Evolutionary conservation across 495 filamentous ascomycete species (phyloP).

Genomic region (Aspergillus diversus): DNA sequence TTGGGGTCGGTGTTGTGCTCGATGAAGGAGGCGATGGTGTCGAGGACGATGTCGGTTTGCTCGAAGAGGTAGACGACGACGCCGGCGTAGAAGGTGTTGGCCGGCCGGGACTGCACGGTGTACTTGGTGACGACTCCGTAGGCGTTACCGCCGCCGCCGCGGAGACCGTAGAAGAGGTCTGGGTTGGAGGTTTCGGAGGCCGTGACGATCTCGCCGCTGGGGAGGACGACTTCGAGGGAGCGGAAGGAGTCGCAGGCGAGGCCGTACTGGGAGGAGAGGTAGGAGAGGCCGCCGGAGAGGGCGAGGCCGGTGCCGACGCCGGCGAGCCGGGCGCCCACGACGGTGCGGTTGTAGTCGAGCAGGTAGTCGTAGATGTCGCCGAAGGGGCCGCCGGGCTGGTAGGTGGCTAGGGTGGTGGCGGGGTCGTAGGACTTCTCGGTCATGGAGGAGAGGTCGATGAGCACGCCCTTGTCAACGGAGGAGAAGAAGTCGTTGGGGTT

Average conservation of each 20-base stretch:
- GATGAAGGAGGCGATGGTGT: conserved; percentile 16
- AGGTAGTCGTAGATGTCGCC: conserved; percentile 18
- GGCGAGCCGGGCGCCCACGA: conserved; percentile 15
- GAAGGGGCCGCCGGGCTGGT: conserved; percentile 16
- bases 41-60: conserved; percentile 9
- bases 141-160: conserved; percentile 19
- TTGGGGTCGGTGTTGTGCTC: conserved; percentile 19
- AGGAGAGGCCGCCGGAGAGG: conserved; percentile 17
- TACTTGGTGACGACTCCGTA: conserved; percentile 19
- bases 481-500: conserved; percentile 20
- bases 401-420: conserved; percentile 5
- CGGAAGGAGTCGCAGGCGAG: conserved; percentile 22
- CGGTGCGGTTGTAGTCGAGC: conserved; percentile 14
- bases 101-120: conserved; percentile 17
- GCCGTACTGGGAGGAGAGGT: conserved; percentile 18
- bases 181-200: conserved; percentile 7
- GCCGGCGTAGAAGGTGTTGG: conserved; percentile 18
- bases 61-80: conserved; percentile 17
- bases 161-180: conserved; percentile 17
- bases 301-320: conserved; percentile 16
- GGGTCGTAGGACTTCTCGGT: conserved; percentile 8
- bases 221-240: conserved; percentile 17
- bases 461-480: conserved; percentile 18
- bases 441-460: conserved; percentile 12
- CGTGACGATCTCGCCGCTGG: conserved; percentile 10